Conservation (phyloP, 257 asterid species). For the Fraxinus americana region DNA sequence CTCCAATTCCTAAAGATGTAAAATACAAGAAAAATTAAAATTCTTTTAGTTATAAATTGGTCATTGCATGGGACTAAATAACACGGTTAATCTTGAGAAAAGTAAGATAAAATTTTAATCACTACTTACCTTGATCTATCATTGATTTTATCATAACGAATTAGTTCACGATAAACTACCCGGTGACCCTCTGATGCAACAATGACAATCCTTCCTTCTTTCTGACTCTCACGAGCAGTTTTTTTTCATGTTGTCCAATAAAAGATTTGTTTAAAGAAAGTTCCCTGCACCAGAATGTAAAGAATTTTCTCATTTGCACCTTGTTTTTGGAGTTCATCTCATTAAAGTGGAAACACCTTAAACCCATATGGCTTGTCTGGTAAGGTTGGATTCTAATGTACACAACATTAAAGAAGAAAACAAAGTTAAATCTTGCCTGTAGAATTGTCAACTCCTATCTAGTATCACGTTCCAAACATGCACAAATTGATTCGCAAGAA, state of each 20-base stretch:
- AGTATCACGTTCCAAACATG: neutral
- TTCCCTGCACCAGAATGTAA: conserved; percentile 43
- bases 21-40: neutral
- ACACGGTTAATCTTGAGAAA: neutral
- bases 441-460: neutral
- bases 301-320: neutral
- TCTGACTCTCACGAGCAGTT: conserved; percentile 54
- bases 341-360: neutral
- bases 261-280: conserved; percentile 56
- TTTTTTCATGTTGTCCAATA: conserved; percentile 55
- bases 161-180: conserved; percentile 43
- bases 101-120: conserved; percentile 11
- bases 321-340: neutral
- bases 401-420: neutral
- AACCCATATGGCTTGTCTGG: neutral
- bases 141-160: conserved; percentile 55
- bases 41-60: neutral
- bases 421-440: neutral
- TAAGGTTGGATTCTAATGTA: neutral
- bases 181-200: conserved; percentile 55
- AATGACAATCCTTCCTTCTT: conserved; percentile 64
- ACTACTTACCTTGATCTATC: conserved; percentile 40
- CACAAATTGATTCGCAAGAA: neutral
- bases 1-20: neutral
- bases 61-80: neutral